A percentile compares a stretch with the other conserved stretches of the same genome.
Conservation (phyloP, 805 yeast genomes). For the Zygosaccharomyces bailii region DNA sequence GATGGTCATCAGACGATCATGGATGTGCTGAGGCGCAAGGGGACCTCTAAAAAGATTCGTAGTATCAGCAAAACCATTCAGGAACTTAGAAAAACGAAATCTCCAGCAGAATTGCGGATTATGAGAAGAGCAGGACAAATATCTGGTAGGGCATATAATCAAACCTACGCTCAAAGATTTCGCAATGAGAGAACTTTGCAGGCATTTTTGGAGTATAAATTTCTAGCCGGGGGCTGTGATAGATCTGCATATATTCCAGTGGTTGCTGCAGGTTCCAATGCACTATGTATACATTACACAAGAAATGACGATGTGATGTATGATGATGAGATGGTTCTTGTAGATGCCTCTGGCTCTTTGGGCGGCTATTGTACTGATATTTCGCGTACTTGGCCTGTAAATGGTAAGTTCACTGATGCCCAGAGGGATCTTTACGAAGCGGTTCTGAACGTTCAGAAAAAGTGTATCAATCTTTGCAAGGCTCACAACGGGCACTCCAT, state of each 20-base stretch:
- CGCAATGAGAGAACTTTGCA: slow-evolving; percentile 73
- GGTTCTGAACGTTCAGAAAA: slow-evolving; percentile 76
- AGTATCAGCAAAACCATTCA: slow-evolving; percentile 25
- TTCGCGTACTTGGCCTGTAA: slow-evolving; percentile 93
- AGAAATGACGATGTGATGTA: slow-evolving; percentile 80
- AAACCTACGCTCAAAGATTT: slow-evolving; percentile 68
- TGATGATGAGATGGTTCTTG: slow-evolving; percentile 77
- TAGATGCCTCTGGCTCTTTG: slow-evolving; percentile 90
- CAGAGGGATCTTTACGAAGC: slow-evolving; percentile 88
- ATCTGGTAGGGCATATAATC: slow-evolving; percentile 79
- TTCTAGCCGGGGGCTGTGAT: slow-evolving; percentile 85
- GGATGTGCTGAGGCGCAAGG: slow-evolving; percentile 25
- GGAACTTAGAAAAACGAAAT: slow-evolving; percentile 59
- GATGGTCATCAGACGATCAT: slow-evolving; percentile 31
- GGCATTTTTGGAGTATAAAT: slow-evolving; percentile 76
- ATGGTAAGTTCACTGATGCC: slow-evolving; percentile 66
- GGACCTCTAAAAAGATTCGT: slow-evolving; percentile 36
- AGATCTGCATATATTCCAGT: slow-evolving; percentile 91
- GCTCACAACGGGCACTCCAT: slow-evolving; percentile 51
- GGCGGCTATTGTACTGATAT: slow-evolving; percentile 97
- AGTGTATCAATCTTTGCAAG: slow-evolving; percentile 69
- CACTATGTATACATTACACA: slow-evolving; percentile 89
- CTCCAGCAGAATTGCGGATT: slow-evolving; percentile 67
- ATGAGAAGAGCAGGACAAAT: slow-evolving; percentile 82
- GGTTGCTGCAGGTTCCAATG: slow-evolving; percentile 89